phyloP scores from a whole-genome alignment of 371 early-diverging fungal genomes.

The Encephalitozoon cuniculi region DNA sequence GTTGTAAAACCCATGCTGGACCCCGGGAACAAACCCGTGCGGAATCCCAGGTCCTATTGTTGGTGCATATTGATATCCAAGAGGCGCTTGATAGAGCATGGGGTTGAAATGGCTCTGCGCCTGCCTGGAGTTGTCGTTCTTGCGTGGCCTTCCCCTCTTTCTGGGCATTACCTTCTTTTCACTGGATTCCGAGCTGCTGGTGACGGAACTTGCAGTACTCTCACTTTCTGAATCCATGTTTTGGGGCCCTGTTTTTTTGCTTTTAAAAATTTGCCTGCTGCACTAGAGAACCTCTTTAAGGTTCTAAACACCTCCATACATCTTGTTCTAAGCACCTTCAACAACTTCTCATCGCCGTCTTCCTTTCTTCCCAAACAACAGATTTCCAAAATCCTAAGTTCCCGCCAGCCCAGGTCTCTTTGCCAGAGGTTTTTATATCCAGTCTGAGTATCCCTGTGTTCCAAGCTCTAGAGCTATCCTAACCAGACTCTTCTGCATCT shows the following conservation, averaged over 20 bases:
- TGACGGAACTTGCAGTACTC: slow-evolving; percentile 1
- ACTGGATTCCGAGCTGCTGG: not conserved
- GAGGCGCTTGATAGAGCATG: slow-evolving; percentile 41
- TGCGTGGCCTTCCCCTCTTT: slow-evolving; percentile 29
- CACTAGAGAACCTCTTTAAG: not conserved
- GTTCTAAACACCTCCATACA: not conserved
- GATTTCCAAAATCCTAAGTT: too few relatives aligned
- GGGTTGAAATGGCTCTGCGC: slow-evolving; percentile 1
- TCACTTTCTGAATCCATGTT: slow-evolving; percentile 26
- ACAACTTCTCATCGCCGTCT: slow-evolving; percentile 6
- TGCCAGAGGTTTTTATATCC: too few relatives aligned
- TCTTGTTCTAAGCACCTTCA: not conserved
- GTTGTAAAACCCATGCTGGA: slow-evolving; percentile 12
- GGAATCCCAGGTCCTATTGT: slow-evolving; percentile 11
- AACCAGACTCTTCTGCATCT: not conserved
- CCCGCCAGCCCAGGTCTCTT: too few relatives aligned
- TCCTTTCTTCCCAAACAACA: too few relatives aligned
- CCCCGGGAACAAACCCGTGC: not conserved
- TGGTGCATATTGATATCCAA: slow-evolving; percentile 47
- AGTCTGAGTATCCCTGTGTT: too few relatives aligned
- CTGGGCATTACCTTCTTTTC: slow-evolving; percentile 18
- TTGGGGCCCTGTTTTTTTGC: slow-evolving; percentile 4
- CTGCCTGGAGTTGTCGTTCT: not conserved
- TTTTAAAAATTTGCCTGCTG: not conserved
- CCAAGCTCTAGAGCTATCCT: too few relatives aligned